phyloP scores from a whole-genome alignment of 2,329 filamentous ascomycete species.

The Paraconiothyrium brasiliense region DNA sequence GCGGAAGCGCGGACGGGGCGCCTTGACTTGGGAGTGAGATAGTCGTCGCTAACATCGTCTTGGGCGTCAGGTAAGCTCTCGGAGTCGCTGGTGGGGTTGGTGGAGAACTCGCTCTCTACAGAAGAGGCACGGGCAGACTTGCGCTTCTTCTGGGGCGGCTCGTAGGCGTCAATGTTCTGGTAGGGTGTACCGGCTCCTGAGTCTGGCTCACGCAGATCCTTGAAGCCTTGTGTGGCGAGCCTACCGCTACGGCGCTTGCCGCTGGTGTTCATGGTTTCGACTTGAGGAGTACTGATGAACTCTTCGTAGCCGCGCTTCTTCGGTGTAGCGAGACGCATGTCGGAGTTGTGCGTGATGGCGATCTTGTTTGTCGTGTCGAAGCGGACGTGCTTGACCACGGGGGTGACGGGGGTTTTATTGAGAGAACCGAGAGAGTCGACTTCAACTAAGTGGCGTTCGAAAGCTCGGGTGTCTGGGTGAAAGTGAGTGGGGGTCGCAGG shows the following conservation, averaged over 20 bases:
- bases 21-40: background rate
- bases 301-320: constrained; percentile 5
- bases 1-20: constrained; percentile 7
- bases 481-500: constrained; percentile 11
- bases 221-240: background rate
- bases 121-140: constrained; percentile 11
- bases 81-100: background rate
- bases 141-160: background rate
- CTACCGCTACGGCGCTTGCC: constrained; percentile 15
- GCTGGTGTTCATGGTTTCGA: too few species aligned
- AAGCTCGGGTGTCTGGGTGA: constrained; percentile 23
- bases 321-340: background rate
- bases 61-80: background rate
- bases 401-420: background rate
- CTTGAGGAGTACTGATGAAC: background rate
- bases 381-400: background rate
- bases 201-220: constrained; percentile 7
- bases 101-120: constrained; percentile 18
- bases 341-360: background rate
- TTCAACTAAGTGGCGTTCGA: constrained; percentile 12
- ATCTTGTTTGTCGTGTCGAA: background rate
- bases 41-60: constrained; percentile 2
- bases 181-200: background rate
- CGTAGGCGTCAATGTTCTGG: background rate
- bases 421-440: background rate